Base-by-base conservation (phyloP, 805 yeast genomes). In the Saccharomycopsis lassenensis region DNA sequence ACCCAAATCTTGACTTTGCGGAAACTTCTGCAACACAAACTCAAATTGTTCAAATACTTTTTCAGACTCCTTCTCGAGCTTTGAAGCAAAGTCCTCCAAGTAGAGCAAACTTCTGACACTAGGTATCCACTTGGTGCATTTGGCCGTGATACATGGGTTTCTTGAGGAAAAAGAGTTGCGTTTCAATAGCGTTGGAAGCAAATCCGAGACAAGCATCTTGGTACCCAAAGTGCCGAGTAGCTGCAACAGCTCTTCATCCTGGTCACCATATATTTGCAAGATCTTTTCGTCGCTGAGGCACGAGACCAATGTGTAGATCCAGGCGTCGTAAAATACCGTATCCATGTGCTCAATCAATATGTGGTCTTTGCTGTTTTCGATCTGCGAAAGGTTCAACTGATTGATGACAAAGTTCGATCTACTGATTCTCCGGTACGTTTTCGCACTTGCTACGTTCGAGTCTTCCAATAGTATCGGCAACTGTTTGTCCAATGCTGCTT, bases 401-500 rank as follows among this genome's bases (percentile, higher is more conserved):
- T 41, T 26, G 24, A 41, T 27, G 14, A 32, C 29, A 19, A 19
- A 37, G 12, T 14, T 28, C 5, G 41, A 37, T 18, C 44, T 19
- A 11, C 22, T 20, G 6, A 18, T 24, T 16, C 44, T 12, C 24
- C 37, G 32, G 26, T 24, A 34, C 6, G 20, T 26, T 21, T 24
- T 31, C 12, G 33, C 7, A 19, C n/a, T 17, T 12, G n/a, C 8
- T 12, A 2, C 18, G 4, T 32, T 16, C 48, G 48, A 51, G 45
- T 62, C 67, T 44, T 71, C 77, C 4, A 72, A 52, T 4, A 71
- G 48, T 1, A 71, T 55, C 1, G 79, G 79, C 12, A 72, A 51
- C 32, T 64, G 61, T 16, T 59, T 57, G 43, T 65, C 63, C 1
- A 63, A 56, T 0, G 77, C 55, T 6, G 70, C 65, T 29, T 60